Percentiles rank a stretch among this genome's conserved stretches.
Evolutionary conservation across 2,329 filamentous ascomycete genomes (phyloP).

Genomic region (Aspergillus sp.): DNA sequence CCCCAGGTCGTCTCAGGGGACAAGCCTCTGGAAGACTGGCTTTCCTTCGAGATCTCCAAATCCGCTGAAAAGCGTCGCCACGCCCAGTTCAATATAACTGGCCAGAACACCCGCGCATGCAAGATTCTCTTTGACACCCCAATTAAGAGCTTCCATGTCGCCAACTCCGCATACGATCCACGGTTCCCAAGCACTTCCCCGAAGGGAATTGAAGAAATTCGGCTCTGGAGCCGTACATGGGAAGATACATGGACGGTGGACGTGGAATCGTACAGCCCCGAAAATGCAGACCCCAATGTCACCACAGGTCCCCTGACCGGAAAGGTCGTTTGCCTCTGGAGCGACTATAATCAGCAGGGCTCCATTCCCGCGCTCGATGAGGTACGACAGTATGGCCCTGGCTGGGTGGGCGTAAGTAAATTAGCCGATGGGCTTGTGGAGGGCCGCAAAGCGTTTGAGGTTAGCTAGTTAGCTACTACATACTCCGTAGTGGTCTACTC

Average conservation of each 20-base stretch:
- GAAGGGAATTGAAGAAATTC: constrained; percentile 65
- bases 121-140: constrained; percentile 70
- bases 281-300: constrained; percentile 27
- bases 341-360: constrained; percentile 71
- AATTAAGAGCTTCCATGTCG: constrained; percentile 64
- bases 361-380: constrained; percentile 84
- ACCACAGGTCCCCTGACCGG: constrained; percentile 52
- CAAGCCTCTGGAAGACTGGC: constrained; percentile 56
- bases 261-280: constrained; percentile 57
- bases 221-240: constrained; percentile 83
- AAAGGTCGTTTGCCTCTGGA: constrained; percentile 77
- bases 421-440: constrained; percentile 76
- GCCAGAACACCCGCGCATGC: constrained; percentile 76
- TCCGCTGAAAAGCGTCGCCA: constrained; percentile 38
- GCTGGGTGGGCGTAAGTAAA: constrained; percentile 79
- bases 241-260: constrained; percentile 73
- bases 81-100: constrained; percentile 66
- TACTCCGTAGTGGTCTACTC: too few relatives aligned
- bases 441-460: constrained; percentile 67
- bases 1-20: constrained; percentile 61
- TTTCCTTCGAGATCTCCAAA: constrained; percentile 63
- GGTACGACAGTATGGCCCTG: constrained; percentile 70
- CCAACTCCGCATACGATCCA: constrained; percentile 60
- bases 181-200: constrained; percentile 66
- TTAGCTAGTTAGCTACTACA: constrained; percentile 26